A percentile compares a stretch with the other conserved stretches of the same genome.
These are phyloP conservation scores for Yamagishiella unicocca DNA, from an alignment of 139 green algal species.

Conservation along the genomic window DNA sequence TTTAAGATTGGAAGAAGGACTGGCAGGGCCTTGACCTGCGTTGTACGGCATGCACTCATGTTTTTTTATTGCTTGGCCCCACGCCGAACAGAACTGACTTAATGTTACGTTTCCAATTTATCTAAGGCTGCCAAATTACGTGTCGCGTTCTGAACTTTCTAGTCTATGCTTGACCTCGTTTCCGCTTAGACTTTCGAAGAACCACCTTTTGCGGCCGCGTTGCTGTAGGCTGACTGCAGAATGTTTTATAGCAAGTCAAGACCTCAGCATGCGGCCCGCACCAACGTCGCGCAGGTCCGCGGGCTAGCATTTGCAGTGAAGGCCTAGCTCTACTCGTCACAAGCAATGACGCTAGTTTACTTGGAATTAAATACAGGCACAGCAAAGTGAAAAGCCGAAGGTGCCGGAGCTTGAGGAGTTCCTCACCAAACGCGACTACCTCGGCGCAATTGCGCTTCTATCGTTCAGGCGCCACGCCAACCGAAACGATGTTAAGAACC, in stretches of 20 bases:
- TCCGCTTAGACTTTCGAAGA: conserved; percentile 24
- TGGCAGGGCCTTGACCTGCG: no score
- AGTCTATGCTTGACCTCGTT: conserved; percentile 8
- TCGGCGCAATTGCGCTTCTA: conserved; percentile 78
- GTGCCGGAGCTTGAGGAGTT: conserved; percentile 77
- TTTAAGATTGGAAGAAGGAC: no score
- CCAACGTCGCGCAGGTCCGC: conserved; percentile 34
- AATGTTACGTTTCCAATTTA: no score
- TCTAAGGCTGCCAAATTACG: no score
- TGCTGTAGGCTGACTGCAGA: conserved; percentile 7
- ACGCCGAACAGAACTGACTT: no score
- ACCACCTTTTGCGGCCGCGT: background rate
- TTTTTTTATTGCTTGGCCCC: no score
- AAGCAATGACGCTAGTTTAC: no score
- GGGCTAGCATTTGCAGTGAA: background rate
- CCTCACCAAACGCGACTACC: conserved; percentile 76
- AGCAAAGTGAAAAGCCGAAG: conserved; percentile 56
- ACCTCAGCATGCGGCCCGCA: conserved; percentile 49
- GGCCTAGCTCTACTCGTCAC: no score
- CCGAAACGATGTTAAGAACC: conserved; percentile 62
- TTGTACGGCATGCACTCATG: no score
- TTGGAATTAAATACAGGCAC: background rate
- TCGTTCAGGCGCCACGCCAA: conserved; percentile 71
- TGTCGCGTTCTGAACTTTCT: no score
- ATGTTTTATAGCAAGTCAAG: conserved; percentile 53